Conservation (phyloP, 495 filamentous ascomycete species). For the Astrothelium subdiscretum region DNA sequence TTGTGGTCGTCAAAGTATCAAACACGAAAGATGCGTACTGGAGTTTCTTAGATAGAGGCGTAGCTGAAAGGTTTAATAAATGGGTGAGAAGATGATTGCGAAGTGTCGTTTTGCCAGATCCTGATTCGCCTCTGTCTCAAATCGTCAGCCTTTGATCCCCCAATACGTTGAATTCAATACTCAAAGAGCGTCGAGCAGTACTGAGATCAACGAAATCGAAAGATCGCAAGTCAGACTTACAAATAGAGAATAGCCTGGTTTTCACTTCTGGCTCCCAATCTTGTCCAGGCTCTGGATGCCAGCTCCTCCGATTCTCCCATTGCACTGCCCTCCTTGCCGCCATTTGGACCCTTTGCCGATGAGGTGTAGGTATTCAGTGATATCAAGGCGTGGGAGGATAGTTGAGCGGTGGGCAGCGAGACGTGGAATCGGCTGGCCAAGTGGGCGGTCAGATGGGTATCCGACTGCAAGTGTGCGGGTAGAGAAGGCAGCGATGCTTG, state of each 20-base stretch:
- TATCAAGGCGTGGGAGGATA: conserved; percentile 84
- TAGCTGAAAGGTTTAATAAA: conserved; percentile 75
- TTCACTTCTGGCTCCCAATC: conserved; percentile 79
- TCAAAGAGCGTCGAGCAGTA: not conserved
- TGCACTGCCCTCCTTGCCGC: conserved; percentile 71
- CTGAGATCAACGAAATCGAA: not conserved
- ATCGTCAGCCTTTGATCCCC: not conserved
- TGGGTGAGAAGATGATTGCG: conserved; percentile 77
- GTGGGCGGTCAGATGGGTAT: conserved; percentile 91
- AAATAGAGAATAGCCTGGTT: conserved; percentile 88
- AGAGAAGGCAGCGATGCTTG: conserved; percentile 81
- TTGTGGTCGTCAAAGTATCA: conserved; percentile 94
- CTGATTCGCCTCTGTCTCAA: conserved; percentile 58
- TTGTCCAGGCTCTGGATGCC: conserved; percentile 68
- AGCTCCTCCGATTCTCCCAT: conserved; percentile 82
- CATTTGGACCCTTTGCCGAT: conserved; percentile 79
- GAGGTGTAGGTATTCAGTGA: conserved; percentile 87
- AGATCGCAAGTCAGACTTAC: too few species aligned
- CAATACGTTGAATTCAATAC: not conserved
- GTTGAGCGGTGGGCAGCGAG: conserved; percentile 67
- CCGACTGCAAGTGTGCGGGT: conserved; percentile 85
- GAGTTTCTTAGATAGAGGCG: conserved; percentile 81
- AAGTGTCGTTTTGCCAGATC: conserved; percentile 88
- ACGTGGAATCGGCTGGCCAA: conserved; percentile 93
- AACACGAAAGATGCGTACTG: conserved; percentile 91